Conservation (phyloP, 1,284 basidiomycete genomes). For the Apiotrichum laibachii region DNA sequence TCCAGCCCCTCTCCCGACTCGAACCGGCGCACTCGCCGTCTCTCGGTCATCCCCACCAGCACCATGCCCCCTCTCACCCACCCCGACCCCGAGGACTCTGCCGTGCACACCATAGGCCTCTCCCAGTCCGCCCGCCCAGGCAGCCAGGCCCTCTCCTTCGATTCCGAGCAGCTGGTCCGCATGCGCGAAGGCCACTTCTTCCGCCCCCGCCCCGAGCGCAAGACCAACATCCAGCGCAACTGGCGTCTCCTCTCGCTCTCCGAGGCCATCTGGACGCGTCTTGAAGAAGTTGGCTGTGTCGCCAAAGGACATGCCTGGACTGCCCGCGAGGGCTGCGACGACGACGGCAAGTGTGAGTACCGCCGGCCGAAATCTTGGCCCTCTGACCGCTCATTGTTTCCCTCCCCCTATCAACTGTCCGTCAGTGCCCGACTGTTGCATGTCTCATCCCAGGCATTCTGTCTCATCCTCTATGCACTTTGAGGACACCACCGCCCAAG, state of each 20-base stretch:
- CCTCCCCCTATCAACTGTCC: no score
- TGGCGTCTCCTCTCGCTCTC: slow-evolving; percentile 21
- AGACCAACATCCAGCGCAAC: slow-evolving; percentile 12
- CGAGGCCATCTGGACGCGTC: slow-evolving; percentile 28
- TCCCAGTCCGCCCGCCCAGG: slow-evolving; percentile 6
- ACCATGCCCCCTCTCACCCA: slow-evolving; percentile 14
- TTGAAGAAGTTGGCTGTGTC: slow-evolving; percentile 29
- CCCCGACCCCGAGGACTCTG: slow-evolving; percentile 17
- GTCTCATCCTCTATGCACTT: no score
- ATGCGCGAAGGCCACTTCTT: slow-evolving; percentile 23
- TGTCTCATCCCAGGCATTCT: no score
- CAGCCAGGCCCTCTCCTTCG: slow-evolving; percentile 5
- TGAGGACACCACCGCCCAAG: no score
- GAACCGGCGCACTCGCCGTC: not conserved
- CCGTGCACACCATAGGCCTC: slow-evolving; percentile 17
- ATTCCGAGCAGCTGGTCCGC: slow-evolving; percentile 21
- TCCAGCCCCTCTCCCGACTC: no score
- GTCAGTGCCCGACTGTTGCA: no score
- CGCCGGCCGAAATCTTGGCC: not conserved
- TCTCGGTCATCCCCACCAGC: slow-evolving; percentile 19
- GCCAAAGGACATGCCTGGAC: slow-evolving; percentile 24
- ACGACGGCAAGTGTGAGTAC: slow-evolving; percentile 26
- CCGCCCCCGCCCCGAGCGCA: slow-evolving; percentile 6
- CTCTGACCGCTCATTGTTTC: no score
- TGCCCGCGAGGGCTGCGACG: slow-evolving; percentile 21